Conservation (phyloP, 1,139 yeast species). For the Suhomyces anneliseae region DNA sequence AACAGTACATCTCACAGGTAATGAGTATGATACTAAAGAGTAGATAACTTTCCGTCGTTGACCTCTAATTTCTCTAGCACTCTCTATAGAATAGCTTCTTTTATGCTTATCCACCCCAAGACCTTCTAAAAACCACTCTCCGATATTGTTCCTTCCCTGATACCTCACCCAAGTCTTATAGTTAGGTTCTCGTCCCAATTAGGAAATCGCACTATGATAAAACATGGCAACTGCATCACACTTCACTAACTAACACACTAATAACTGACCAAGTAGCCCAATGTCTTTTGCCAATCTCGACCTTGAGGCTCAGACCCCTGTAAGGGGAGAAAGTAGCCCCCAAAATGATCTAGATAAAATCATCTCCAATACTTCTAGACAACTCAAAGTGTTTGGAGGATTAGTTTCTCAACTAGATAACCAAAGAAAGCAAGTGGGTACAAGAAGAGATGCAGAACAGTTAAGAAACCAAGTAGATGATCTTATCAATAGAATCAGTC, state of each 20-base stretch:
- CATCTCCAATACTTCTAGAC: conserved; percentile 37
- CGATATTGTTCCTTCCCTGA: no score
- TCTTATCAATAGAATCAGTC: conserved; percentile 26
- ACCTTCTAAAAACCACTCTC: no score
- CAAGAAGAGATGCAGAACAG: conserved; percentile 49
- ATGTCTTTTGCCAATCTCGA: conserved; percentile 67
- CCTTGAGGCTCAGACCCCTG: conserved; percentile 51
- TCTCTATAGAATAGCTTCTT: no score
- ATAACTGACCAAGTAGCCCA: no score
- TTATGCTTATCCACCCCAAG: no score
- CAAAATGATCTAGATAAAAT: conserved; percentile 33
- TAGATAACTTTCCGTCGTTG: no score
- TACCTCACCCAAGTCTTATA: no score
- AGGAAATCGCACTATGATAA: neutral
- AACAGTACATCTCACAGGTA: no score
- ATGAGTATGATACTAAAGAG: no score
- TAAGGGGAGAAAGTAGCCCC: conserved; percentile 9
- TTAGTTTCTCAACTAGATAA: conserved; percentile 50
- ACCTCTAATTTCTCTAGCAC: no score
- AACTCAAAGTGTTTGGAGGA: conserved; percentile 51
- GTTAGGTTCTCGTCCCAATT: neutral
- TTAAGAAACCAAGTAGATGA: conserved; percentile 43
- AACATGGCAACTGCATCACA: neutral
- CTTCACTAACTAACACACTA: no score
- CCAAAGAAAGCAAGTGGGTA: conserved; percentile 52